Conservation (phyloP, 1,284 basidiomycete genomes). For the Trametes sp. region DNA sequence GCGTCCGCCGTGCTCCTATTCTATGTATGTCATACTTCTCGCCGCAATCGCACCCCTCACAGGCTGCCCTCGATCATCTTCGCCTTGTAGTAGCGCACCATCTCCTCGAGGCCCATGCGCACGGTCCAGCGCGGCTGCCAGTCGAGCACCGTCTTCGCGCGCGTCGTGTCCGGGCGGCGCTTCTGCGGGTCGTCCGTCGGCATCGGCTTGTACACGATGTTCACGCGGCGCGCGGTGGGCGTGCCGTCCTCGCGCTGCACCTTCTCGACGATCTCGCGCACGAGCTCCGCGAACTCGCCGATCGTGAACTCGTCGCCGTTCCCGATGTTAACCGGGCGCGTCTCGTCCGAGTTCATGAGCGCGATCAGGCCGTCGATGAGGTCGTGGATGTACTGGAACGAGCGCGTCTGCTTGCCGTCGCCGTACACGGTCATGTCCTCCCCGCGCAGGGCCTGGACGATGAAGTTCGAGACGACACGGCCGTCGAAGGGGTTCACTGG, state of each 20-base stretch:
- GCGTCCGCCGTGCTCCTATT: not conserved
- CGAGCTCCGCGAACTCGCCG: conserved; percentile 87
- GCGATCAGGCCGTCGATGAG: conserved; percentile 86
- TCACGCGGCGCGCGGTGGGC: conserved; percentile 61
- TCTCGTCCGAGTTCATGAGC: conserved; percentile 91
- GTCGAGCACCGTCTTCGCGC: conserved; percentile 84
- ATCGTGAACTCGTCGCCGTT: conserved; percentile 96
- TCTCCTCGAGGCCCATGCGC: conserved; percentile 91
- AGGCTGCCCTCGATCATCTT: conserved; percentile 86
- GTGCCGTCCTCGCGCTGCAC: conserved; percentile 86
- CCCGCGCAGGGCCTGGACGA: conserved; percentile 94
- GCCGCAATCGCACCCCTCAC: conserved; percentile 39
- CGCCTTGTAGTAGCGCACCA: conserved; percentile 90
- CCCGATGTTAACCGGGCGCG: conserved; percentile 95
- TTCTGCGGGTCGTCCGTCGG: conserved; percentile 95
- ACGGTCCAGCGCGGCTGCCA: conserved; percentile 97
- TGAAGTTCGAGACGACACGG: conserved; percentile 98
- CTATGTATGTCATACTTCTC: not conserved
- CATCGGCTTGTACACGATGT: conserved; percentile 86
- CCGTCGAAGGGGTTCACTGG: conserved; percentile 96
- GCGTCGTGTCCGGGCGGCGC: conserved; percentile 90
- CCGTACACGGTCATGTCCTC: conserved; percentile 98
- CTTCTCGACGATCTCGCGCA: conserved; percentile 89
- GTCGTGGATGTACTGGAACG: conserved; percentile 94
- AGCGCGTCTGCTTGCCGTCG: conserved; percentile 94